Evolutionary conservation across 768 basidiomycete genomes (phyloP).

Genomic region (Leccinum incarnatum): DNA sequence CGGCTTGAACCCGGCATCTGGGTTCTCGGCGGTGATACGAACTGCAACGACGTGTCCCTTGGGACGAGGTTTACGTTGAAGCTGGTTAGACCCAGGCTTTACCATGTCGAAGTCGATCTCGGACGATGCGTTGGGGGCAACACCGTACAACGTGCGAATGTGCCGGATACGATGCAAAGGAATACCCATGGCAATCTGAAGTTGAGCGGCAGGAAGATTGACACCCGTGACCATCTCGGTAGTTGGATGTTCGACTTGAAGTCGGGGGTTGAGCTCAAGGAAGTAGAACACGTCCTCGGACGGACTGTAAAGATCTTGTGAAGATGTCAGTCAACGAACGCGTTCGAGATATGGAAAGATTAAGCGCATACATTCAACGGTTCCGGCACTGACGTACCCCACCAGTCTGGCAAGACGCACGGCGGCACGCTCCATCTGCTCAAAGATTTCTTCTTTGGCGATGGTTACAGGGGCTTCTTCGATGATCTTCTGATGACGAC

Average conservation of each 20-base stretch:
- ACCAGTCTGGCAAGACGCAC: conserved; percentile 98
- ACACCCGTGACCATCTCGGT: conserved; percentile 99
- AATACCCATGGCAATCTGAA: conserved; percentile 97
- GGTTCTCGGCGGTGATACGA: conserved; percentile 99
- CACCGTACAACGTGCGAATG: conserved; percentile 93
- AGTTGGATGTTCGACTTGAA: conserved; percentile 99
- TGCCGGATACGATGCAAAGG: conserved; percentile 94
- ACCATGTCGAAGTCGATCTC: conserved; percentile 97
- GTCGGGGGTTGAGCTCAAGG: conserved; percentile 97
- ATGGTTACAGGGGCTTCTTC: conserved; percentile 99
- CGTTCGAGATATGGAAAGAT: background rate
- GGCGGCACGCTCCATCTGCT: conserved; percentile 99
- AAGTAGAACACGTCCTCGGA: conserved; percentile 95
- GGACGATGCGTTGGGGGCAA: conserved; percentile 82
- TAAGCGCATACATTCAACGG: conserved; percentile 77
- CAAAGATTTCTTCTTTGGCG: conserved; percentile 86
- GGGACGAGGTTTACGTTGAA: conserved; percentile 92
- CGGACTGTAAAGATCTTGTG: conserved; percentile 88
- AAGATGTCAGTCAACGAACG: conserved; percentile 3
- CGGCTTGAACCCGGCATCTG: conserved; percentile 99
- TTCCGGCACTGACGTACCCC: conserved; percentile 98
- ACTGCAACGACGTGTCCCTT: conserved; percentile 99
- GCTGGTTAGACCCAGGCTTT: conserved; percentile 80
- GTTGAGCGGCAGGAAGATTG: conserved; percentile 95
- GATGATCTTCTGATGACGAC: conserved; percentile 99